A percentile compares a stretch with the other conserved stretches of the same genome.
Conservation (phyloP, 148 eudicot species). For the Nepenthes gracilis region DNA sequence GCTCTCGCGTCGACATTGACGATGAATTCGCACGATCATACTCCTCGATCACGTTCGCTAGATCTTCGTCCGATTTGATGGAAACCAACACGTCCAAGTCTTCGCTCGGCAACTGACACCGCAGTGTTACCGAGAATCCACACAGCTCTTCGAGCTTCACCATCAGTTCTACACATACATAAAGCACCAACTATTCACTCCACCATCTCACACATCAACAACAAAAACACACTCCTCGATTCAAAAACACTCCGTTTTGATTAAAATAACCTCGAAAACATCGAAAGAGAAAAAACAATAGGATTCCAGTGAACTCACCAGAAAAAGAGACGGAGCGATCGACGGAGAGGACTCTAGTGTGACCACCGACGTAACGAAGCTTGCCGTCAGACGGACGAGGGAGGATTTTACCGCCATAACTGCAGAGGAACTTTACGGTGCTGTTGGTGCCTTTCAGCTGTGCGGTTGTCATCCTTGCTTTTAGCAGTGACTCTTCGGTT, state of each 20-base stretch:
- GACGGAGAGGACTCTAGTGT: constrained; percentile 64
- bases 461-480: constrained; percentile 1
- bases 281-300: neutral
- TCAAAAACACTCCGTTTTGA: too few relatives aligned
- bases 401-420: constrained; percentile 67
- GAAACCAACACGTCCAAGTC: constrained; percentile 69
- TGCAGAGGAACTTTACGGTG: constrained; percentile 57
- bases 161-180: constrained; percentile 37
- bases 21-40: constrained; percentile 40
- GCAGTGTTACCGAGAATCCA: constrained; percentile 40
- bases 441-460: constrained; percentile 3
- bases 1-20: constrained; percentile 14
- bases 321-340: constrained; percentile 37
- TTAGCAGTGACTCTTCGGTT: neutral
- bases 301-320: constrained; percentile 19
- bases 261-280: too few relatives aligned
- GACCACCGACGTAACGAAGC: constrained; percentile 75
- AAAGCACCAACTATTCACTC: neutral
- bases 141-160: constrained; percentile 50
- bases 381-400: constrained; percentile 68
- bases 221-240: neutral
- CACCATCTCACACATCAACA: neutral
- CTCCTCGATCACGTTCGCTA: constrained; percentile 40
- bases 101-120: constrained; percentile 62
- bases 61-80: constrained; percentile 59